phyloP scores from a whole-genome alignment of 495 filamentous ascomycete species.

The Tuber melanosporum region DNA sequence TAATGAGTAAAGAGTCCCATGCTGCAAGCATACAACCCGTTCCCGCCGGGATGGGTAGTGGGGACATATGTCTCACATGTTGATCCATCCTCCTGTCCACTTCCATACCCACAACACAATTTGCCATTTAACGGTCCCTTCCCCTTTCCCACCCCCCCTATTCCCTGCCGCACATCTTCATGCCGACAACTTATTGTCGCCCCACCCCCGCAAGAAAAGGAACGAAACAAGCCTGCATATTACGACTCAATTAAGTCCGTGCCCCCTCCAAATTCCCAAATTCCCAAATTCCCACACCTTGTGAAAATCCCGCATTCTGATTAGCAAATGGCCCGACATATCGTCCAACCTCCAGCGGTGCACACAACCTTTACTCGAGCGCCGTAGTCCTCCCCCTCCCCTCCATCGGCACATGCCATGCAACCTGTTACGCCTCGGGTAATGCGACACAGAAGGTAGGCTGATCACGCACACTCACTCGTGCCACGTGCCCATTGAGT shows the following conservation, averaged over 20 bases:
- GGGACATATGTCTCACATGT: not conserved
- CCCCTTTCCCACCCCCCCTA: not conserved
- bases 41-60: not conserved
- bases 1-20: not conserved
- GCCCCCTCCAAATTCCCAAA: not conserved
- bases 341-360: not conserved
- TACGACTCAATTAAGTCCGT: not conserved
- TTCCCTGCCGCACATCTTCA: not conserved
- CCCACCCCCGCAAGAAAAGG: not conserved
- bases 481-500: not conserved
- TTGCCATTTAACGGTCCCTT: not conserved
- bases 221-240: not conserved
- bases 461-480: not conserved
- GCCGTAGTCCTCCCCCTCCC: not conserved
- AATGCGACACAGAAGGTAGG: not conserved
- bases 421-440: not conserved
- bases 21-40: not conserved
- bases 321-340: not conserved
- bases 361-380: not conserved
- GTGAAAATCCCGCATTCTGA: not conserved
- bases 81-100: not conserved
- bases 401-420: not conserved
- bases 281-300: not conserved
- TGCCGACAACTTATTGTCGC: not conserved
- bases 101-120: not conserved